These are phyloP conservation scores for Spatholobus suberectus DNA, from an alignment of 306 rosid species.

Conservation along the genomic window DNA sequence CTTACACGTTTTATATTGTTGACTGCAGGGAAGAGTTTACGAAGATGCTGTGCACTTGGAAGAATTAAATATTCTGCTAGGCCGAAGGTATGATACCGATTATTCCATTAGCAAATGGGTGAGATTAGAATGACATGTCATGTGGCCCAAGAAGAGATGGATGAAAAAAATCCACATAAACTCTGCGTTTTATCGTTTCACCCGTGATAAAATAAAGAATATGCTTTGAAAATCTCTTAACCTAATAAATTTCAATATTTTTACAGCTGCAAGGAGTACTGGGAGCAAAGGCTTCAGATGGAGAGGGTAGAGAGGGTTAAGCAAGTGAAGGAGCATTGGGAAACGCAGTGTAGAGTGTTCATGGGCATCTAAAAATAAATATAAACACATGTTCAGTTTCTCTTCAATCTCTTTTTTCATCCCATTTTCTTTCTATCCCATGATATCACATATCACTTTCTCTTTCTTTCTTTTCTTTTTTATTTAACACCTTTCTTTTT, in stretches of 20 bases:
- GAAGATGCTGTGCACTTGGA: constrained; percentile 78
- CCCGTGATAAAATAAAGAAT: neutral
- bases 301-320: constrained; percentile 82
- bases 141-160: constrained; percentile 6
- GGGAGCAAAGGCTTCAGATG: constrained; percentile 70
- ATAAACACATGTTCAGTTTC: neutral
- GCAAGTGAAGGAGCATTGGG: constrained; percentile 89
- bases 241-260: neutral
- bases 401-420: neutral
- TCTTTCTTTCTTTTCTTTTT: too few species aligned
- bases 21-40: constrained; percentile 62
- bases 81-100: constrained; percentile 57
- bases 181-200: neutral
- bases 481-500: neutral
- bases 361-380: constrained; percentile 52
- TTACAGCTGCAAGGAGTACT: constrained; percentile 73
- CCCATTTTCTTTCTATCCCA: neutral
- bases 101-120: neutral
- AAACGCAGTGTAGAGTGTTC: constrained; percentile 61
- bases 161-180: neutral
- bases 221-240: neutral
- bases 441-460: too few species aligned
- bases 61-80: constrained; percentile 67
- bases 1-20: constrained; percentile 19
- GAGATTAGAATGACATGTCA: neutral